These are phyloP conservation scores for Diplodia corticola DNA, from an alignment of 2,329 filamentous ascomycete species.

Conservation along the genomic window DNA sequence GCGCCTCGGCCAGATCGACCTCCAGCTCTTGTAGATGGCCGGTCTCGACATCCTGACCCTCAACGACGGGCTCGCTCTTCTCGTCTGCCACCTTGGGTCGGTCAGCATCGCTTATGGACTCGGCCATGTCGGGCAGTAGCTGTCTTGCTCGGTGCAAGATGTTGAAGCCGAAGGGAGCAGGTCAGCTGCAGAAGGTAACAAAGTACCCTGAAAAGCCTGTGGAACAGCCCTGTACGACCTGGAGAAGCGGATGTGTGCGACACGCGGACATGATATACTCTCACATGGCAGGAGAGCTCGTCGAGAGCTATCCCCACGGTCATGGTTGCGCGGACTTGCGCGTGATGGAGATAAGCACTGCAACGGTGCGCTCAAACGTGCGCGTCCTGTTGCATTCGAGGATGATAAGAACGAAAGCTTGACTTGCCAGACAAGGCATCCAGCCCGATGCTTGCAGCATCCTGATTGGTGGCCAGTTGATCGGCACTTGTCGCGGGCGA, in stretches of 20 bases:
- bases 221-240: neutral
- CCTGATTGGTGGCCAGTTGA: neutral
- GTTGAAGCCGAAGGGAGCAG: neutral
- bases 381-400: neutral
- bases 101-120: conserved; percentile 1
- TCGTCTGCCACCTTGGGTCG: neutral
- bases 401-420: neutral
- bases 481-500: neutral
- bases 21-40: conserved; percentile 20
- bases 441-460: neutral
- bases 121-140: neutral
- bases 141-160: neutral
- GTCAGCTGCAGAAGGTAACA: neutral
- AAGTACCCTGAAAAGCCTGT: neutral
- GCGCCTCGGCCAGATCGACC: conserved; percentile 12
- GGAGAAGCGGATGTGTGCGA: neutral
- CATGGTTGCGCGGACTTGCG: neutral
- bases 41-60: conserved; percentile 6
- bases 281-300: neutral
- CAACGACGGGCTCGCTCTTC: conserved; percentile 4
- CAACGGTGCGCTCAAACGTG: conserved; percentile 1
- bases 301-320: neutral
- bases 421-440: conserved; percentile 13
- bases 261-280: neutral
- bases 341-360: neutral